Base-by-base conservation (phyloP, 2,329 filamentous ascomycete genomes). In the Chaetomiaceae sp. region DNA sequence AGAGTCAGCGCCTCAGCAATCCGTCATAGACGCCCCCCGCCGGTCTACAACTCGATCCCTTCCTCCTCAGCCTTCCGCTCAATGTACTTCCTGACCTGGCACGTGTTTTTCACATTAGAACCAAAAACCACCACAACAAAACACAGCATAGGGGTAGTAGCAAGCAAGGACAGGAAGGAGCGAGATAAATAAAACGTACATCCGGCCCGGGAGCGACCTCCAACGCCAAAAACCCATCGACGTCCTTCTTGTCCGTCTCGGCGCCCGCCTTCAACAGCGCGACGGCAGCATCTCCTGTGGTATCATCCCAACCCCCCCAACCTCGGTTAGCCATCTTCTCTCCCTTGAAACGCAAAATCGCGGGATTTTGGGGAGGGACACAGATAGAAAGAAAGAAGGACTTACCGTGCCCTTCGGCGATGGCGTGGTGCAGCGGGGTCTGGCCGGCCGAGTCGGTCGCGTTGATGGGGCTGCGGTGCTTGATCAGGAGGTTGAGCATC, bases 391-490 rank as follows among this genome's bases (percentile, higher is more conserved):
- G 1, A 37, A 25, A 27, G n/a, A n/a, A n/a, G n/a, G n/a, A 38
- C 73, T 35, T 62, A 82, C 82, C 84, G 65, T 86, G 82, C 5
- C 83, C 83, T 63, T 93, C 88, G 2, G 86, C 85, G 58, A 91
- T 72, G 12, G 88, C 83, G 65, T 99, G 93, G 70, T 99, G 93
- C 62, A 99, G 73, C 3, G 93, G 86, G 20, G 93, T 97, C 66
- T 87, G 83, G 1, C 92, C 92, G 59, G 89, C 83, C 31, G 75
- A 73, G 70, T 99, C 93, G 2, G 86, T 84, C 2, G 89, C 84
- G 67, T 96, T 89, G 20, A 97, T 65, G 0, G 92, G 91, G 58
- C 89, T 95, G 58, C 75, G 77, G 60, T 87, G 80, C 62, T 87
- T 81, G 14, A 96, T 72, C 13, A 99, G 72, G 33, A 95, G 71